A percentile compares a stretch with the other conserved stretches of the same genome.
Conservation (phyloP, 495 filamentous ascomycete genomes). For the Trichoderma parareesei region DNA sequence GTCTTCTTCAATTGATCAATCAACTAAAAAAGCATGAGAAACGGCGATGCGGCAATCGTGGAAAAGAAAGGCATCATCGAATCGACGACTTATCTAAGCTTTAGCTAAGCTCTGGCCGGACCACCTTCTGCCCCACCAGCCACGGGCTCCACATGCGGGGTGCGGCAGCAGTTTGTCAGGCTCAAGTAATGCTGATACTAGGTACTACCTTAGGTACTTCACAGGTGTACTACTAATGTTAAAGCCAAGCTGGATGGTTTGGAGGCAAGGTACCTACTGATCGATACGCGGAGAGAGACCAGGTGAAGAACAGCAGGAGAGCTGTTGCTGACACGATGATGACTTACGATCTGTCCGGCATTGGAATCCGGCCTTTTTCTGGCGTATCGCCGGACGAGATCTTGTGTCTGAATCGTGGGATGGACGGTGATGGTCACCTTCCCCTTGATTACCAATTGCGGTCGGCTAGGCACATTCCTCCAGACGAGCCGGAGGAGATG, state of each 20-base stretch:
- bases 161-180: slow-evolving; percentile 1
- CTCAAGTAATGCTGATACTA: slow-evolving; percentile 5
- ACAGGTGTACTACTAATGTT: no score
- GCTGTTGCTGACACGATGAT: slow-evolving; percentile 4
- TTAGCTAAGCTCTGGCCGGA: not conserved
- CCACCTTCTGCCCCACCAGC: not conserved
- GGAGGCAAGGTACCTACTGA: not conserved
- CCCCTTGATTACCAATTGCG: not conserved
- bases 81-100: not conserved
- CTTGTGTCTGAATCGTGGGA: not conserved
- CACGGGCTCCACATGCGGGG: not conserved
- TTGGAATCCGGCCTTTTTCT: not conserved
- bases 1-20: no score
- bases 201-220: no score
- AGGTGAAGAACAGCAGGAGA: not conserved
- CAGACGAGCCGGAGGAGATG: no score
- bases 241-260: no score
- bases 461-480: not conserved
- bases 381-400: not conserved
- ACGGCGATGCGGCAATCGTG: no score
- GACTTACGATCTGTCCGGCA: not conserved
- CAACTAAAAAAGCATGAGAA: no score
- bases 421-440: not conserved
- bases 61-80: no score
- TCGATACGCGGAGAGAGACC: not conserved